A percentile compares a stretch with the other conserved stretches of the same genome.
These are phyloP conservation scores for Purpureocillium lavendulum DNA, from an alignment of 2,329 filamentous ascomycete species.

Conservation along the genomic window DNA sequence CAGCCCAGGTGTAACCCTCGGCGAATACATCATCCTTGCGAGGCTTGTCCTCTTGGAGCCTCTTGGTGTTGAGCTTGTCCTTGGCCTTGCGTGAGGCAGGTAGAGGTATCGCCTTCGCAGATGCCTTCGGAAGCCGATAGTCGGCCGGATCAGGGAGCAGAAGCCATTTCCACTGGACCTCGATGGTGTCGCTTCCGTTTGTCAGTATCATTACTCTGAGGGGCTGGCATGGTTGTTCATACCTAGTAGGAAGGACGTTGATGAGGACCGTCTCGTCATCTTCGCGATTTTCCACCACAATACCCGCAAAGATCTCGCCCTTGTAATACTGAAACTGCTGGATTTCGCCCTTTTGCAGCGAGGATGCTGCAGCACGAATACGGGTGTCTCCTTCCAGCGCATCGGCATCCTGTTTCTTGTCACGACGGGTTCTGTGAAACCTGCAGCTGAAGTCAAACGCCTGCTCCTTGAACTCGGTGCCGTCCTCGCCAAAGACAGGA, in stretches of 20 bases:
- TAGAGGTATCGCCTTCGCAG: constrained; percentile 62
- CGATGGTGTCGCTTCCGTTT: constrained; percentile 55
- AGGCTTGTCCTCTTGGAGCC: constrained; percentile 52
- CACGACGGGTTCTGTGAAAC: constrained; percentile 83
- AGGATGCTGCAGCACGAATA: constrained; percentile 59
- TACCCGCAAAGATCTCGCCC: constrained; percentile 83
- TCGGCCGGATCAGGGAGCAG: constrained; percentile 64
- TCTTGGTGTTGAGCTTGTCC: constrained; percentile 60
- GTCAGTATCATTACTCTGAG: constrained; percentile 26
- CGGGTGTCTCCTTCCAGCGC: constrained; percentile 61
- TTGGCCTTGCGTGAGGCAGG: constrained; percentile 54
- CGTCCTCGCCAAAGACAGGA: constrained; percentile 81
- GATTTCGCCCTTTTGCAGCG: constrained; percentile 63
- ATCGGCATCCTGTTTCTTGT: constrained; percentile 63
- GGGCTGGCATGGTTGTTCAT: constrained; percentile 27
- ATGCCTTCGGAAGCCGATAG: constrained; percentile 66
- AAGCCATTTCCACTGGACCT: constrained; percentile 81
- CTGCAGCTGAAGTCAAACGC: constrained; percentile 91
- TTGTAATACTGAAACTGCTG: constrained; percentile 80
- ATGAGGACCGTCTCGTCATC: constrained; percentile 71
- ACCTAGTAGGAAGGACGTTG: constrained; percentile 79
- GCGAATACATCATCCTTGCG: constrained; percentile 58
- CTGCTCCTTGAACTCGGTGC: constrained; percentile 84
- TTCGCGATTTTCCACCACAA: constrained; percentile 73
- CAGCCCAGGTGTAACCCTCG: constrained; percentile 65